Evolutionary conservation across 331 rosid genomes (phyloP), one percentile per base, ranked within the genome.

Genomic region (Quercus lobata): DNA sequence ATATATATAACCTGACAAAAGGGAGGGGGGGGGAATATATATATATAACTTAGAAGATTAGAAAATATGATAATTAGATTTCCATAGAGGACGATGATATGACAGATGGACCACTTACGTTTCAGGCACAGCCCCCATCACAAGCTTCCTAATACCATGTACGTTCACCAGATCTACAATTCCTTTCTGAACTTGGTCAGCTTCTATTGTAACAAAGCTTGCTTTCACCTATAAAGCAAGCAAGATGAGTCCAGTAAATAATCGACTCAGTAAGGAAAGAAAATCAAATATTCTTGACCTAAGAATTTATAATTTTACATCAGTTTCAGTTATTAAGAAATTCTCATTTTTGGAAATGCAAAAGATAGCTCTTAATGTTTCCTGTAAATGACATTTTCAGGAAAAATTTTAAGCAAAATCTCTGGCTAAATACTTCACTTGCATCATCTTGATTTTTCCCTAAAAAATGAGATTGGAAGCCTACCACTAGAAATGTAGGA

Each of bases 181-280:
- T 82, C 97, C 97, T 77, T 83, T 91, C 69, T 87, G 93, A 74
- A 91, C 88, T 76, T 87, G 91, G 61, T 87, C 88, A 14, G 89
- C 89, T 88, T 94, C 91, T 56, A 80, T 76, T 22, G 86, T 73
- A 30, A 83, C 72, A 71, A 78, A 37, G 79, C 91, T 90, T 5
- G 91, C 91, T 81, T 86, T 86, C 44, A 89, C 93, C 98, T 94
- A 86, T 19, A 72, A 82, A 80, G 37, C 69, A 80, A 81, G 15
- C 18, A 69, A 69, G 58, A 78, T 54, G 68, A 71, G 69, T 37
- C 54, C 25, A 18, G 30, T 12, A 21, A 81, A 61, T 11, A 35
- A 57, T 56, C 1, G 11, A 55, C 21, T 73, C 55, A 30, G 37
- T 44, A 63, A n/a, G 65, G 52, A 71, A 76, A 68, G 49, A 41